Evolutionary conservation across 1,284 basidiomycete species (phyloP), one percentile per base, ranked within the genome.

Genomic region (Ustilago bromivora): DNA sequence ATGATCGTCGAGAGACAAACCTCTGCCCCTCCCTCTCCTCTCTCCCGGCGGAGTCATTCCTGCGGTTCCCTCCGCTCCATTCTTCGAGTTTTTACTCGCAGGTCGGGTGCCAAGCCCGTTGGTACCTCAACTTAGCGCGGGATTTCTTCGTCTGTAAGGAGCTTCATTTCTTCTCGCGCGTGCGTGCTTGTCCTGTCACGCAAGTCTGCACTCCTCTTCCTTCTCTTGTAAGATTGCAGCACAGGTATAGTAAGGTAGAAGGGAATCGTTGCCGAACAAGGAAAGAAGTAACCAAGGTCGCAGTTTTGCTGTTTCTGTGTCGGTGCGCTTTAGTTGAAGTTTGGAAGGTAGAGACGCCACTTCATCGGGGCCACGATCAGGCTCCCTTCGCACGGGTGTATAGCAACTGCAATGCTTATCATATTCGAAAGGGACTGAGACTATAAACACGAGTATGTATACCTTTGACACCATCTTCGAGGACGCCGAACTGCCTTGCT

Each of bases 81-180:
- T 9, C 43, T 46, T 46, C n/a, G 43, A 46, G 19, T 46, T 19
- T 46, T n/a, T 7, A 46, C 11, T 17, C 43, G 43, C 54, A 40
- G 36, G 36, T 28, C n/a, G 5, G 38, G 2, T 56, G 54, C 54
- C 54, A 56, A 56, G 54, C 38, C 54, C 54, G 36, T 40, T 40
- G 54, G 54, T 19, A 38, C 36, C 31, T 19, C 43, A 9, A 19
- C n/a, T 8, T 46, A 46, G 43, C 43, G 43, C 8, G 28, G 13
- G 15, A 56, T 36, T 56, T 8, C 23, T 35, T 56, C n/a, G 5
- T 41, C 54, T 56, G 54, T 51, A 51, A 51, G 49, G 49, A 51
- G 49, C 12, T 10, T 32, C 49, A 13, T 32, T 11, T 13, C 31
- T 28, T 3, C 13, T 28, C 49, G 31, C 17, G 8, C 43, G 40